A percentile compares a stretch with the other conserved stretches of the same genome.
Evolutionary conservation across 164 flowering plant genomes (phyloP).

Genomic region (Paratinospora sagittata): DNA sequence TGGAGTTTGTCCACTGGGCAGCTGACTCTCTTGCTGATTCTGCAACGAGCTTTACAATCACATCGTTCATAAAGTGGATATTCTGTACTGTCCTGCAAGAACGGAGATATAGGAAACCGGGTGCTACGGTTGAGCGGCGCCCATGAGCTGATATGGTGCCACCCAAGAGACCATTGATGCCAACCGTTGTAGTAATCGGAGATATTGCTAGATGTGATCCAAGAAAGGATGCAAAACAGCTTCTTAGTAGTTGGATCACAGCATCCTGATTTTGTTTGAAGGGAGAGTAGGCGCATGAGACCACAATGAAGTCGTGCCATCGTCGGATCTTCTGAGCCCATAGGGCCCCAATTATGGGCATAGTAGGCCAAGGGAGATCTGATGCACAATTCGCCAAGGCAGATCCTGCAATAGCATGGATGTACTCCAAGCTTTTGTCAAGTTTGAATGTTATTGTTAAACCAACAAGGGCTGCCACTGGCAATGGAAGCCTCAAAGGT

Average conservation of each 20-base stretch:
- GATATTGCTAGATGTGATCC: constrained; percentile 32
- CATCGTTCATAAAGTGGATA: constrained; percentile 38
- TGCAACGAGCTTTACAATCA: constrained; percentile 53
- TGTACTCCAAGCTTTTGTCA: constrained; percentile 52
- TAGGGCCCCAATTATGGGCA: constrained; percentile 63
- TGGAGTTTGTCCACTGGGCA: constrained; percentile 30
- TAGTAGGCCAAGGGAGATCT: constrained; percentile 75
- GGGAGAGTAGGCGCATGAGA: constrained; percentile 53
- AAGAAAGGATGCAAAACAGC: constrained; percentile 69
- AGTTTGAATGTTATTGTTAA: constrained; percentile 86
- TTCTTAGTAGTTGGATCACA: constrained; percentile 64
- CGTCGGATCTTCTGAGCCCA: constrained; percentile 91
- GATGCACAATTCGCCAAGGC: constrained; percentile 62
- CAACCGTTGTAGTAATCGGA: constrained; percentile 22
- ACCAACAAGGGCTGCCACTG: constrained; percentile 86
- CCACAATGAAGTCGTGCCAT: constrained; percentile 74
- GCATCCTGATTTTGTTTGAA: constrained; percentile 66
- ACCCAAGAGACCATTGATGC: constrained; percentile 65
- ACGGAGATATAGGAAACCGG: constrained; percentile 77
- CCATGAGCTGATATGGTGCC: constrained; percentile 35
- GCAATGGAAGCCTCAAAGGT: constrained; percentile 67
- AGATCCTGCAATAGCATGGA: constrained; percentile 61
- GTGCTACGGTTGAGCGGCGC: constrained; percentile 42
- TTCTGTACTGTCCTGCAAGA: constrained; percentile 51
- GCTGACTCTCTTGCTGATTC: constrained; percentile 46